Evolutionary conservation across 257 asterid genomes (phyloP).

Genomic region (Nicotiana sylvestris): DNA sequence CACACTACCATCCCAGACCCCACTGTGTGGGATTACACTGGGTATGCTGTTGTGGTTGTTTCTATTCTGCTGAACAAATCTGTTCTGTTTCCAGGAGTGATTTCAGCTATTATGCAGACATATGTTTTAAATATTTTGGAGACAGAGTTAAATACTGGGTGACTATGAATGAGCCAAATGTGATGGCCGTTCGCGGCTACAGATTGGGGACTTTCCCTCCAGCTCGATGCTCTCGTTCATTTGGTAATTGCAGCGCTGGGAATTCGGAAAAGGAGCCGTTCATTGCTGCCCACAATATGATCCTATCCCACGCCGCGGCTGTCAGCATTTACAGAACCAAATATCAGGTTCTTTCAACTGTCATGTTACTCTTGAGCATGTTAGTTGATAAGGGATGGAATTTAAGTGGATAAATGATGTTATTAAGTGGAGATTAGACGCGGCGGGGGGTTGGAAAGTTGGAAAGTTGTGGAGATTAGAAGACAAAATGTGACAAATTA

Average conservation of each 20-base stretch:
- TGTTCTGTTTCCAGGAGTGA: constrained; percentile 23
- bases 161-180: constrained; percentile 32
- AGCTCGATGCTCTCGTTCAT: constrained; percentile 27
- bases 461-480: too few relatives aligned
- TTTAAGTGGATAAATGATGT: too few relatives aligned
- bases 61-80: background rate
- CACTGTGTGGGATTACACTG: too few relatives aligned
- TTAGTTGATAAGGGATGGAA: too few relatives aligned
- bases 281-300: constrained; percentile 36
- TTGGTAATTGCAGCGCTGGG: constrained; percentile 24
- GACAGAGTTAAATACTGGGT: constrained; percentile 35
- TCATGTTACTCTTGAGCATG: too few relatives aligned
- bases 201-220: constrained; percentile 44
- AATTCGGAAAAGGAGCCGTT: constrained; percentile 34
- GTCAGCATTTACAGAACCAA: constrained; percentile 25
- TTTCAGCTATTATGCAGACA: constrained; percentile 27
- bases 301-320: constrained; percentile 31
- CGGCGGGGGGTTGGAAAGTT: too few relatives aligned
- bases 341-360: constrained; percentile 22
- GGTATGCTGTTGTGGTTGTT: too few relatives aligned
- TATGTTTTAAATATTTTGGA: constrained; percentile 36
- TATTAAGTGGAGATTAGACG: too few relatives aligned
- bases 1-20: too few relatives aligned
- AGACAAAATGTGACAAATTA: too few relatives aligned
- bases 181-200: constrained; percentile 49